Base-by-base conservation (phyloP, 2,329 filamentous ascomycete species). In the Fusarium liriodendri region DNA sequence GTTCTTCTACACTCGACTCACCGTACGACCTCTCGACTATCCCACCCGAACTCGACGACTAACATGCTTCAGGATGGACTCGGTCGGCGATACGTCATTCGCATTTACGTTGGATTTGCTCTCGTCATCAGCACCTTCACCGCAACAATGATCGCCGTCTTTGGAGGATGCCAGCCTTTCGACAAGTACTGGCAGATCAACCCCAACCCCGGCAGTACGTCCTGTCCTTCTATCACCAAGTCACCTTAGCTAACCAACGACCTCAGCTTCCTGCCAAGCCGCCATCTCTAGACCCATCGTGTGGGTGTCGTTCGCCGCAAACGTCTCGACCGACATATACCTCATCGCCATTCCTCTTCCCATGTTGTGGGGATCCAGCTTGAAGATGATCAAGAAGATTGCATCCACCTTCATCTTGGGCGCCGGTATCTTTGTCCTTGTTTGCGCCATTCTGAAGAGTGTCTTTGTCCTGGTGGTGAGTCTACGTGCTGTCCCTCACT, bases 131-230 rank as follows among this genome's bases (percentile, higher is more conserved):
- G 73, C 1, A 89, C 87, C 3, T 91, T 87, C 65, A 58, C 89
- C 20, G 84, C 83, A 0, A 85, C 84, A 8, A 78, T 89, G n/a
- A 80, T 87, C 20, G 84, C 85, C 1, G 84, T 90, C 45, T 83
- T 89, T 29, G 80, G 87, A 6, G 83, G 84, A 3, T 91, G 89
- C 67, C 82, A 81, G 25, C 88, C 89, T 0, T 84, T 90, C 47
- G 69, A 82, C 22, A 84, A 84, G 33, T 87, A 89, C 70, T 91
- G 89, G 88, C 88, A 90, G 76, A 89, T 91, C n/a, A 82, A 85
- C 50, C 89, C 89, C 0, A 78, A 90, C 40, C 89, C 89, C 6
- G 88, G 88, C 5, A 86, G 87, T 88, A 76, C 74, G 86, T 82
- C 16, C 16, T 9, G 7, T 29, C 10, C 5, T 25, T 27, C 8